A percentile compares a stretch with the other conserved stretches of the same genome.
Conservation (phyloP, 176 grass and related monocot species). For the Oropetium thomaeum region DNA sequence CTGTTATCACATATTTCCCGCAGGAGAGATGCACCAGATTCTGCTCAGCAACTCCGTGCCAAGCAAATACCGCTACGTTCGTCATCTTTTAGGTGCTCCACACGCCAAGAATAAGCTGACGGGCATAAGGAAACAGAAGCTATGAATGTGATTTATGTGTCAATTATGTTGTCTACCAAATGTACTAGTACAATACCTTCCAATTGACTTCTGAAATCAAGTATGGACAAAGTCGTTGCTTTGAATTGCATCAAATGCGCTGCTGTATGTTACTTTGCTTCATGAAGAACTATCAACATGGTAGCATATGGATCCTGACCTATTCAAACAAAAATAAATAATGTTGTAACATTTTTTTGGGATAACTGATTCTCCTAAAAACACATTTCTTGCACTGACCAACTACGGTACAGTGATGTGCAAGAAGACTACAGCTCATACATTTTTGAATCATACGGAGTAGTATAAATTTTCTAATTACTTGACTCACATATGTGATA, state of each 20-base stretch:
- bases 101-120: constrained; percentile 14
- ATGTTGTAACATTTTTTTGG: too few species aligned
- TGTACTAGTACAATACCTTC: not conserved
- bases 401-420: not conserved
- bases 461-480: not conserved
- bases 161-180: not conserved
- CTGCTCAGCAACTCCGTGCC: constrained; percentile 11
- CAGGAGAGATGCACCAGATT: constrained; percentile 38
- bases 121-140: not conserved
- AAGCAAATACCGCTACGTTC: not conserved
- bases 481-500: not conserved
- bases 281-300: too few species aligned
- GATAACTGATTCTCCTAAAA: not conserved
- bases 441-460: not conserved
- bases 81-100: constrained; percentile 27
- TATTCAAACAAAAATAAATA: too few species aligned
- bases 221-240: not conserved
- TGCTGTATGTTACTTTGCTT: too few species aligned
- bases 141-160: constrained; percentile 11
- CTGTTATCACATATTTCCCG: constrained; percentile 41
- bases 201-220: not conserved
- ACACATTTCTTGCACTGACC: not conserved
- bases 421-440: not conserved
- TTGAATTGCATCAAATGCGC: too few species aligned
- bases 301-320: too few species aligned